Percentiles rank a stretch among this genome's conserved stretches.
These are phyloP conservation scores for Chlorella sp. DNA, from an alignment of 139 green algal species.

Conservation along the genomic window DNA sequence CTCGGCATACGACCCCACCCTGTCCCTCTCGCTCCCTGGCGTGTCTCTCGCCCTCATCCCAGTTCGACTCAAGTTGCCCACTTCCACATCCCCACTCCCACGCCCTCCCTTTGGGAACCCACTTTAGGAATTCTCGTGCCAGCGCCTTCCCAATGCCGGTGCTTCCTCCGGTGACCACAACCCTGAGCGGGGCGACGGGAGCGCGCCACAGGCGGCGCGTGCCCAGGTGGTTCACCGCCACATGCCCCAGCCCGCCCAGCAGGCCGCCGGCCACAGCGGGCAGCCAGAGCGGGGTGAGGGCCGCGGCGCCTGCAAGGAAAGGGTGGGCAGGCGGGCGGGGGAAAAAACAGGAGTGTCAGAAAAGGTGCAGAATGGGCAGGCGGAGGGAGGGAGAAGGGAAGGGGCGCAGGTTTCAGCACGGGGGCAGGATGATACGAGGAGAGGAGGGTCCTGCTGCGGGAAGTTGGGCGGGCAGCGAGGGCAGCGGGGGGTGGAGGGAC, in stretches of 20 bases:
- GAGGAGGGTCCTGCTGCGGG: too few species aligned
- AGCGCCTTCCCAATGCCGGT: conserved; percentile 86
- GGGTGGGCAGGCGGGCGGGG: not conserved
- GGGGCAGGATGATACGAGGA: too few species aligned
- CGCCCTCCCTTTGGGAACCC: not conserved
- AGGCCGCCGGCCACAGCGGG: not conserved
- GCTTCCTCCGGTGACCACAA: conserved; percentile 78
- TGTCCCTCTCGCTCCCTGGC: too few species aligned
- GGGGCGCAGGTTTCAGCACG: too few species aligned
- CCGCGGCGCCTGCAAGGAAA: not conserved
- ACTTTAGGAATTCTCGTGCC: conserved; percentile 80
- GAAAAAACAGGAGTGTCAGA: not conserved
- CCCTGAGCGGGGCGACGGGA: conserved; percentile 55
- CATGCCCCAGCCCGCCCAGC: not conserved
- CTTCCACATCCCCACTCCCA: not conserved
- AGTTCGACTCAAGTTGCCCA: too few species aligned
- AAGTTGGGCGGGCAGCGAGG: too few species aligned
- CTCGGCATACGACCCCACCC: too few species aligned
- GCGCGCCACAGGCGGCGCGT: conserved; percentile 52
- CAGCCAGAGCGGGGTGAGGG: conserved; percentile 17
- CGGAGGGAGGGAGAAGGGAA: too few species aligned
- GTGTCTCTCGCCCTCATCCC: too few species aligned
- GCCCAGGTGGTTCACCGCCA: not conserved
- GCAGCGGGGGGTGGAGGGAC: too few species aligned
- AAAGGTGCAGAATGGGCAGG: not conserved